Conservation (phyloP, 805 yeast genomes). For the Komagataella pastoris region DNA sequence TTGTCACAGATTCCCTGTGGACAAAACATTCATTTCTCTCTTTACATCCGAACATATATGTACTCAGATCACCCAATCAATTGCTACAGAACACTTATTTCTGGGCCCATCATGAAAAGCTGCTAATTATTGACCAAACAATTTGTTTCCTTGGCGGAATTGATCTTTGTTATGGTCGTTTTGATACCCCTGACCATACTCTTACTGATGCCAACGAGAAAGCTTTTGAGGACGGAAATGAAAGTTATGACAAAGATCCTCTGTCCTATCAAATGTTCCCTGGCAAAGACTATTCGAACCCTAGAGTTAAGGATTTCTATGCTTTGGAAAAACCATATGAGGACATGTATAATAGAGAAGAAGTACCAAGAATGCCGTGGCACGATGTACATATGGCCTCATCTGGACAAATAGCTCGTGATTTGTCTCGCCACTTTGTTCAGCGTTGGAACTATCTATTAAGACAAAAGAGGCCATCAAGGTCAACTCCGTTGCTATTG, state of each 20-base stretch:
- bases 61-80: conserved; percentile 91
- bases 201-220: conserved; percentile 52
- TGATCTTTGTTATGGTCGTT: conserved; percentile 91
- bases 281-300: conserved; percentile 95
- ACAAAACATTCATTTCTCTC: conserved; percentile 87
- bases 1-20: conserved; percentile 88
- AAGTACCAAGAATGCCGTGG: conserved; percentile 97
- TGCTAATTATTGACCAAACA: conserved; percentile 76
- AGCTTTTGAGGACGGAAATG: conserved; percentile 13
- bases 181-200: conserved; percentile 93
- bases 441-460: conserved; percentile 94
- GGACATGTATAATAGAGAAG: conserved; percentile 76
- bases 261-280: conserved; percentile 60
- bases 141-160: conserved; percentile 91
- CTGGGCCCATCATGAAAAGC: conserved; percentile 98
- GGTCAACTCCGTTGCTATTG: conserved; percentile 80
- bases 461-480: conserved; percentile 88
- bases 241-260: conserved; percentile 12
- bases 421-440: conserved; percentile 83
- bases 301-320: conserved; percentile 79
- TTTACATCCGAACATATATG: conserved; percentile 75
- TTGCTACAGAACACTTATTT: conserved; percentile 83
- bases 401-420: conserved; percentile 90
- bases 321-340: conserved; percentile 78
- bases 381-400: conserved; percentile 97